Conservation (phyloP, 2,329 filamentous ascomycete species). For the Aspergillus tamarii region DNA sequence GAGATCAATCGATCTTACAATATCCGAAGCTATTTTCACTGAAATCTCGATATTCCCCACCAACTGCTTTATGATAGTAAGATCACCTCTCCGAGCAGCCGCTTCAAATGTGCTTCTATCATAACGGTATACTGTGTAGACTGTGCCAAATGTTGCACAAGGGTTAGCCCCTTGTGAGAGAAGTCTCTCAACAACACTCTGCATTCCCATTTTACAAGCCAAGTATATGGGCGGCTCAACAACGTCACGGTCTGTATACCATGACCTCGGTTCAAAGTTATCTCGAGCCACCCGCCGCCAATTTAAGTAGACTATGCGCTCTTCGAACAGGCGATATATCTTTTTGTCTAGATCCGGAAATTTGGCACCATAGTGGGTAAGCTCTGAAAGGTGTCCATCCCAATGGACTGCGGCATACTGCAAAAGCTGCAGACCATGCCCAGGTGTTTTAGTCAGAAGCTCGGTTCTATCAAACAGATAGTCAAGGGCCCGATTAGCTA, state of each 20-base stretch:
- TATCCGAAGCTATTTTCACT: not conserved
- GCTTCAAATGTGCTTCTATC: no score
- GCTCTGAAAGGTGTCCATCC: not conserved
- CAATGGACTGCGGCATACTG: not conserved
- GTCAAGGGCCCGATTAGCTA: not conserved
- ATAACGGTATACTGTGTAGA: no score
- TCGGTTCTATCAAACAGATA: not conserved
- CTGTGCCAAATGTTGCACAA: no score
- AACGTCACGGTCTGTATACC: rapidly evolving
- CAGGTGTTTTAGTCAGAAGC: not conserved
- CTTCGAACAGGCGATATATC: not conserved
- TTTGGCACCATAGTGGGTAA: not conserved
- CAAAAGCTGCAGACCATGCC: not conserved
- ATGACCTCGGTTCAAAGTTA: no score
- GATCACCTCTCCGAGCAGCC: not conserved
- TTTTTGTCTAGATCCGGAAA: not conserved
- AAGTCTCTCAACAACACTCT: not conserved
- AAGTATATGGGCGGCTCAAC: not conserved
- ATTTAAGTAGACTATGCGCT: not conserved
- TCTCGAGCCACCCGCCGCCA: not conserved
- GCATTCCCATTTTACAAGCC: not conserved
- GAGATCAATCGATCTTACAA: not conserved
- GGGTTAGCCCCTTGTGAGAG: not conserved
- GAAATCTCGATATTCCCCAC: not conserved
- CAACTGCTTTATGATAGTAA: not conserved